Evolutionary conservation across 1,139 yeast genomes (phyloP), one percentile per base, ranked within the genome.

Genomic region (Zygoascus hellenicus): DNA sequence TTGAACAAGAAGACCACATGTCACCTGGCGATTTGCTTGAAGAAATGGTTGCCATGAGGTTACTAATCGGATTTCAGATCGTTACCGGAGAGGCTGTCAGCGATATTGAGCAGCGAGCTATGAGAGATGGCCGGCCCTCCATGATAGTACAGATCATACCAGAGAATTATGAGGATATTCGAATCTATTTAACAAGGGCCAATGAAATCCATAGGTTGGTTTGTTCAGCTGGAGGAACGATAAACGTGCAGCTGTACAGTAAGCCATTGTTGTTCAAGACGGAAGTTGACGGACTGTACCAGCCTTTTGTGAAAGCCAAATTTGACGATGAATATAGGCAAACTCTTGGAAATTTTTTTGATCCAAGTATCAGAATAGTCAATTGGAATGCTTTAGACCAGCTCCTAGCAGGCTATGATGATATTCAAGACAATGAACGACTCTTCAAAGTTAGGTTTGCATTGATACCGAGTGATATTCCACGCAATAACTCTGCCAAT

Each of bases 361-460:
- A 76, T 47, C 72, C 71, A 3, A 70, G 71, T 40, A 75, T 85
- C 1, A 67, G 77, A 38, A 71, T 73, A 14, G 77, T 80, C 53
- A 89, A 90, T 54, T 94, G 98, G 98, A 90, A 90, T 58, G 84
- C 83, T 53, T 74, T 89, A 52, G 99, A 94, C 66, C 97, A 89
- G 61, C 75, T 79, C 22, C 66, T 92, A 19, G 96, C 97, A 1
- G 98, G 98, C 0, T 87, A 83, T 63, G 89, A 83, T 34, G 95
- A 87, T 58, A 77, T 80, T 1, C 69, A 58, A 75, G 77, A 22
- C 73, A 66, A 78, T 35, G 75, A 74, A n/a, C 76, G 76, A 49
- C 76, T 77, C 43, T 84, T 81, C 62, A 72, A 83, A 49, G 78
- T 90, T 65, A 84, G 94, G 58, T 87, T 89, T 64, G 96, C 89